Evolutionary conservation across 495 filamentous ascomycete genomes (phyloP), one percentile per base, ranked within the genome.

Genomic region (Talaromyces stipitatus): DNA sequence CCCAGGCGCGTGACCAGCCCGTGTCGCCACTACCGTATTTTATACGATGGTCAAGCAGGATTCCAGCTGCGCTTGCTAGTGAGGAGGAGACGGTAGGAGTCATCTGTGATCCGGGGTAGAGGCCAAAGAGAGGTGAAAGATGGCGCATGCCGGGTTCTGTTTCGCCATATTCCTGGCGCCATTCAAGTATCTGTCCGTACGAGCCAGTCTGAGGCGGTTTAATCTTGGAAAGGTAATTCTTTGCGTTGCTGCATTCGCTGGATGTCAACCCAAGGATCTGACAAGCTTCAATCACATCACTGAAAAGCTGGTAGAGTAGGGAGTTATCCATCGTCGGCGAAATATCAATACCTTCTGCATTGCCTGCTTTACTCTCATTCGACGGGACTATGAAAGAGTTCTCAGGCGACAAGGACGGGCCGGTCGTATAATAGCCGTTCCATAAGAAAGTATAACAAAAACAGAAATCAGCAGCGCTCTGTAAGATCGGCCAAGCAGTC

Each of bases 361-460:
- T 52, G 8, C 60, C 56, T 20, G 56, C 28, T 14, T 28, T 23
- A 7, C 48, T 48, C 55, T 64, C 62, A 10, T 53, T 54, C 0
- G 33, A 46, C 1, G 62, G 64, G 1, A 69, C 60, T 8, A 58
- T 41, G 46, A 72, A 76, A 5, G 56, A 60, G 24, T 76, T 71
- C 50, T 78, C 75, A 4, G 70, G 75, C 1, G 70, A 73, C 3
- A 71, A 47, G 5, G 69, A 75, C 1, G 76, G 76, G 16, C 64
- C 67, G 0, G 70, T 69, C 28, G 64, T 69, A 3, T 63, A 59
- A 8, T 61, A 63, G 2, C 69, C 63, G n/a, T 68, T 59, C 20
- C 69, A 64, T 22, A 62, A 54, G 23, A 69, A 65, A 20, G 72
- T 36, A 54, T 70, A 73, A 55, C 71, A 71, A 8, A 70, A 47